These are phyloP conservation scores for Gaertneriomyces semiglobifer DNA, from an alignment of 192 early-diverging fungal genomes.

Conservation along the genomic window DNA sequence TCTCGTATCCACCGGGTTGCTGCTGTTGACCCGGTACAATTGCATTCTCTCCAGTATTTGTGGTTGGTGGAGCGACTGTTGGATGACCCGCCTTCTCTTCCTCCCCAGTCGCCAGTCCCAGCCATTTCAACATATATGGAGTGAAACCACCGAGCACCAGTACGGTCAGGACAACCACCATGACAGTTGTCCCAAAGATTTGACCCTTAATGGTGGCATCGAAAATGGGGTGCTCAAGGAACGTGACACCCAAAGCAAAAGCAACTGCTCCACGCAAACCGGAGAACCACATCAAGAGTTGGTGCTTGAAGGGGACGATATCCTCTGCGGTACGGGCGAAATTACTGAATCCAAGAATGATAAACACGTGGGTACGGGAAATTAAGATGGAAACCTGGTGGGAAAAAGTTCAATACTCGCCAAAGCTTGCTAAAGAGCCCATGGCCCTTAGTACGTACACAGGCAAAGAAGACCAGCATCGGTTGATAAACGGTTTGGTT, in stretches of 20 bases:
- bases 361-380: conserved; percentile 54
- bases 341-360: conserved; percentile 45
- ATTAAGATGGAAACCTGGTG: conserved; percentile 50
- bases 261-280: conserved; percentile 61
- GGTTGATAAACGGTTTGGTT: conserved; percentile 43
- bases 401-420: background rate
- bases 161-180: conserved; percentile 57
- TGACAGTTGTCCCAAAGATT: conserved; percentile 60
- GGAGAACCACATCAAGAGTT: conserved; percentile 58
- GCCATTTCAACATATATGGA: conserved; percentile 55
- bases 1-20: conserved; percentile 22
- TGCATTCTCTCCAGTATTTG: background rate
- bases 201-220: conserved; percentile 44
- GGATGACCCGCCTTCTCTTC: conserved; percentile 21
- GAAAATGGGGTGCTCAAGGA: conserved; percentile 56
- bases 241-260: conserved; percentile 56
- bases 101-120: conserved; percentile 36
- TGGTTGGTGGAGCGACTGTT: conserved; percentile 10
- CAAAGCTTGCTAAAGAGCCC: background rate
- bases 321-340: conserved; percentile 31
- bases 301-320: conserved; percentile 48
- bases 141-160: conserved; percentile 55
- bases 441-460: conserved; percentile 30
- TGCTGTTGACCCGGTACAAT: background rate
- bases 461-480: conserved; percentile 43